Conservation (phyloP, 768 basidiomycete species). For the Lepiota subincarnata region DNA sequence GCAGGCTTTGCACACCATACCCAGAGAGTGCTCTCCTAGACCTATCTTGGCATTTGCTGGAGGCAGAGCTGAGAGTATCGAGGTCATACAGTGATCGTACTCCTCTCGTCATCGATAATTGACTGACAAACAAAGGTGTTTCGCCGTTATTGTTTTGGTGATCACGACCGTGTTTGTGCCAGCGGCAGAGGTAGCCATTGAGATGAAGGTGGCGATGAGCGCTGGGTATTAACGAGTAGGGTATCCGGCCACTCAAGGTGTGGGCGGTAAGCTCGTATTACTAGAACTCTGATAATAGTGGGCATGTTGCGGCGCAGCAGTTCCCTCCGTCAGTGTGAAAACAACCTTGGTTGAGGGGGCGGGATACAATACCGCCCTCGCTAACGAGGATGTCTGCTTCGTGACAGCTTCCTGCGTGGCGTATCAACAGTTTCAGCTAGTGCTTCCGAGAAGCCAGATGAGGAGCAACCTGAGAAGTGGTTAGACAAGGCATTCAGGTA, state of each 20-base stretch:
- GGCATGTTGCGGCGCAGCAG: not conserved
- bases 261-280: not conserved
- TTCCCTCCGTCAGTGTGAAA: not conserved
- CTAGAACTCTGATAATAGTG: not conserved
- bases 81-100: not conserved
- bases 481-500: not conserved
- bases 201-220: not conserved
- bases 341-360: not conserved
- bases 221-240: not conserved
- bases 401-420: slow-evolving; percentile 2
- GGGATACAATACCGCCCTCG: slow-evolving; percentile 2
- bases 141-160: not conserved
- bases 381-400: slow-evolving; percentile 1
- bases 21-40: slow-evolving; percentile 17
- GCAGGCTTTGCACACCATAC: slow-evolving; percentile 29
- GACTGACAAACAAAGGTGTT: not conserved
- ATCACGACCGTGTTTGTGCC: not conserved
- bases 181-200: not conserved
- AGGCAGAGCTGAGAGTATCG: not conserved
- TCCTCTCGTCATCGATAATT: slow-evolving; percentile 1
- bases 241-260: not conserved
- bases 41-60: no score
- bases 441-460: slow-evolving; percentile 2
- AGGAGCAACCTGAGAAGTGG: not conserved
- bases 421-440: slow-evolving; percentile 5